Conservation (phyloP, 305 asterid species). For the Nicotiana rustica region DNA sequence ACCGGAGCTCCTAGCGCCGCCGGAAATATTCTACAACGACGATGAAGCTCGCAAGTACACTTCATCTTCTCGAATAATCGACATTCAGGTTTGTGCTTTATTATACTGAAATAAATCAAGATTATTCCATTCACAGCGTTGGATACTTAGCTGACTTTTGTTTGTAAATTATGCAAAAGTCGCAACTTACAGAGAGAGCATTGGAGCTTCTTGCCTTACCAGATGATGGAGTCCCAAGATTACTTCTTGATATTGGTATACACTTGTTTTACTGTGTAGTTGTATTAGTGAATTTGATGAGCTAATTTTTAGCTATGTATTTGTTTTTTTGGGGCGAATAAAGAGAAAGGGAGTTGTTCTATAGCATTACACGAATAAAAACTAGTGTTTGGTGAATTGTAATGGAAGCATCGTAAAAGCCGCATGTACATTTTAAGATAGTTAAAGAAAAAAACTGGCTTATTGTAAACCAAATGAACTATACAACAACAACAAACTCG, state of each 20-base stretch:
- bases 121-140: not conserved
- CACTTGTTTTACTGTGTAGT: not conserved
- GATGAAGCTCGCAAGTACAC: conserved; percentile 95
- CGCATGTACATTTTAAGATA: not conserved
- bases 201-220: conserved; percentile 92
- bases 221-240: conserved; percentile 73
- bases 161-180: conserved; percentile 49
- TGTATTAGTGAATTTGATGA: not conserved
- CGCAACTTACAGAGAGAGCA: conserved; percentile 88
- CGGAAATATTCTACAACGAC: conserved; percentile 87
- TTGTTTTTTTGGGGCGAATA: not conserved
- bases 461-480: not conserved
- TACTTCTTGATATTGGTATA: conserved; percentile 89
- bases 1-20: conserved; percentile 98
- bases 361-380: not conserved
- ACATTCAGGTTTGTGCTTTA: conserved; percentile 65
- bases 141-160: conserved; percentile 19
- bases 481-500: no score
- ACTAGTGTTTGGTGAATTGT: not conserved
- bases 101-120: not conserved
- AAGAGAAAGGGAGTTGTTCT: not conserved
- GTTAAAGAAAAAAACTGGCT: not conserved
- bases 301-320: not conserved
- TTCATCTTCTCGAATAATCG: conserved; percentile 91
- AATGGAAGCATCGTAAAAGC: not conserved